These are phyloP conservation scores for Cryphonectria carpinicola DNA, from an alignment of 2,329 filamentous ascomycete genomes.

Conservation along the genomic window DNA sequence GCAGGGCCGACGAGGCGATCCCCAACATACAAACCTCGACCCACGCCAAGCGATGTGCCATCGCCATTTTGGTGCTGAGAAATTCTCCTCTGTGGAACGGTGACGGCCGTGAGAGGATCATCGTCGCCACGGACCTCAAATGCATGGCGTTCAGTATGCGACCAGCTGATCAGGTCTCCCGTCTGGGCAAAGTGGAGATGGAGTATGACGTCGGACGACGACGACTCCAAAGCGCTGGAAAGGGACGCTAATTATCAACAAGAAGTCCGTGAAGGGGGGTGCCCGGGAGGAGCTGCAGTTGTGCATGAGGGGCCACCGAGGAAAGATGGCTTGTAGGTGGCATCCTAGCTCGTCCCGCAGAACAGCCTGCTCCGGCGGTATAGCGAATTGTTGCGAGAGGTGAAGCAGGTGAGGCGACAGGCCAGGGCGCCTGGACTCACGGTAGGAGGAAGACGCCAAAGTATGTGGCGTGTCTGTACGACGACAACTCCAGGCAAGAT, in stretches of 20 bases:
- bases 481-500: background rate
- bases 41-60: conserved; percentile 50
- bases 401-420: conserved; percentile 3
- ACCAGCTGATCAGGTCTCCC: conserved; percentile 41
- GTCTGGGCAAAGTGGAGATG: conserved; percentile 43
- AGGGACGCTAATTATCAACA: background rate
- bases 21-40: conserved; percentile 45
- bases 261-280: conserved; percentile 43
- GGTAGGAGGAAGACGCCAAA: conserved; percentile 14
- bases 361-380: conserved; percentile 9
- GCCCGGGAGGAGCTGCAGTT: conserved; percentile 47
- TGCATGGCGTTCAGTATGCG: conserved; percentile 48
- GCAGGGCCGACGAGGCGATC: conserved; percentile 40
- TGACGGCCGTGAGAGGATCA: conserved; percentile 46
- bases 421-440: background rate
- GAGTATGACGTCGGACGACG: conserved; percentile 39
- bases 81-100: conserved; percentile 45
- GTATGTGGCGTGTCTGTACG: conserved; percentile 16
- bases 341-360: conserved; percentile 18
- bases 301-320: conserved; percentile 10
- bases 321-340: conserved; percentile 13
- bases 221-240: conserved; percentile 32
- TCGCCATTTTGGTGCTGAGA: conserved; percentile 48
- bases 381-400: conserved; percentile 15
- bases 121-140: conserved; percentile 52